Evolutionary conservation across 1,284 basidiomycete species (phyloP).

Genomic region (Anthracocystis panici-leucophaei): DNA sequence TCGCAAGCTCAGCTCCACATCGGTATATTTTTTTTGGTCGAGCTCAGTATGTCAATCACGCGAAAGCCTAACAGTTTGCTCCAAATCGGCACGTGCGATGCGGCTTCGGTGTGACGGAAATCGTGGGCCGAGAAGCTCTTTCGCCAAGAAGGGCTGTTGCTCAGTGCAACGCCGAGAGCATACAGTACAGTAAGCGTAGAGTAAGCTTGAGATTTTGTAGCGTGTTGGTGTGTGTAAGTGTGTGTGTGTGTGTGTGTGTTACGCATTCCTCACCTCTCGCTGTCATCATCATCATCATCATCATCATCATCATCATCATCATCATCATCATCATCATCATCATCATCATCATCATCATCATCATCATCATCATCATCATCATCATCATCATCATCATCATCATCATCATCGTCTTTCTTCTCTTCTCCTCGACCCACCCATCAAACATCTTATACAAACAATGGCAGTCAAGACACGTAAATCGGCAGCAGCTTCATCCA

Average conservation of each 20-base stretch:
- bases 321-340: neutral
- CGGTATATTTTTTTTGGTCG: neutral
- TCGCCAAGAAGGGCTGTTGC: neutral
- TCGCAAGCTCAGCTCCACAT: conserved; percentile 25
- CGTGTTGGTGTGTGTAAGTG: too few species aligned
- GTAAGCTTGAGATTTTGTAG: too few species aligned
- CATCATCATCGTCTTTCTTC: neutral
- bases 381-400: neutral
- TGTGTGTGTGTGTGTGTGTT: too few species aligned
- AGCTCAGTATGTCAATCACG: neutral
- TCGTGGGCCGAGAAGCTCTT: neutral
- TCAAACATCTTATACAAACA: neutral
- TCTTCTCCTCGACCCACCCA: neutral
- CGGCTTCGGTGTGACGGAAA: neutral
- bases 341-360: neutral
- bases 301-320: too few species aligned
- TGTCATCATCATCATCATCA: neutral
- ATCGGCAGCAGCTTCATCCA: conserved; percentile 11
- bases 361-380: neutral
- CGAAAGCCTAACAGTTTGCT: neutral
- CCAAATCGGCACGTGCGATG: neutral
- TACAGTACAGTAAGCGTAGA: too few species aligned
- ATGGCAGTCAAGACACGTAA: conserved; percentile 37
- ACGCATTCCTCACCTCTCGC: neutral
- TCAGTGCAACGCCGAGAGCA: too few species aligned